Conservation (phyloP, 2,329 filamentous ascomycete genomes). For the Grosmannia serpens region DNA sequence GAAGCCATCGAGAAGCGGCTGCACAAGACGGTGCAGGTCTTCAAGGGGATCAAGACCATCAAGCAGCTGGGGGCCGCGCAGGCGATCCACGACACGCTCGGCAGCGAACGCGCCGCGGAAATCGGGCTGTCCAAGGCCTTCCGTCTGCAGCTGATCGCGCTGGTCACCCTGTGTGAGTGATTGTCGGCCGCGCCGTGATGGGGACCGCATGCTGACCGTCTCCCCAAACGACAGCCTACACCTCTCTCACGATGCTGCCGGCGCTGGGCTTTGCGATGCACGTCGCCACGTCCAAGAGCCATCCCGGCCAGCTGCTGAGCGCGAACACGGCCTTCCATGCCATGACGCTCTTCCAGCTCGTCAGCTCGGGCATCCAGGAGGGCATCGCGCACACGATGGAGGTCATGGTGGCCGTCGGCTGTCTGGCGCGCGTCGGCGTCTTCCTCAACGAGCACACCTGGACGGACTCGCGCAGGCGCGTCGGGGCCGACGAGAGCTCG, state of each 20-base stretch:
- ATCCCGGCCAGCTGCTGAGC: background rate
- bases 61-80: constrained; percentile 11
- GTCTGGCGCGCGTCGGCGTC: background rate
- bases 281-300: background rate
- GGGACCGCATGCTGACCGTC: no score
- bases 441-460: background rate
- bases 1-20: constrained; percentile 10
- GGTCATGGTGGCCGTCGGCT: background rate
- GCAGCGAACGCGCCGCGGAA: background rate
- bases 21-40: constrained; percentile 14
- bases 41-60: constrained; percentile 24
- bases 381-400: background rate
- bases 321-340: background rate
- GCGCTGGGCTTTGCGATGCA: background rate
- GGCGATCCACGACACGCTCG: background rate
- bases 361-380: background rate
- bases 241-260: background rate
- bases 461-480: background rate
- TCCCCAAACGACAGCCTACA: no score
- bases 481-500: no score
- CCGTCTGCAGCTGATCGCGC: background rate
- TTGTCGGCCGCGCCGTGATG: no score
- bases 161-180: background rate
- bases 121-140: background rate
- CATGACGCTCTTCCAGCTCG: background rate